phyloP scores from a whole-genome alignment of 768 basidiomycete genomes.

The Termitomyces sp. region DNA sequence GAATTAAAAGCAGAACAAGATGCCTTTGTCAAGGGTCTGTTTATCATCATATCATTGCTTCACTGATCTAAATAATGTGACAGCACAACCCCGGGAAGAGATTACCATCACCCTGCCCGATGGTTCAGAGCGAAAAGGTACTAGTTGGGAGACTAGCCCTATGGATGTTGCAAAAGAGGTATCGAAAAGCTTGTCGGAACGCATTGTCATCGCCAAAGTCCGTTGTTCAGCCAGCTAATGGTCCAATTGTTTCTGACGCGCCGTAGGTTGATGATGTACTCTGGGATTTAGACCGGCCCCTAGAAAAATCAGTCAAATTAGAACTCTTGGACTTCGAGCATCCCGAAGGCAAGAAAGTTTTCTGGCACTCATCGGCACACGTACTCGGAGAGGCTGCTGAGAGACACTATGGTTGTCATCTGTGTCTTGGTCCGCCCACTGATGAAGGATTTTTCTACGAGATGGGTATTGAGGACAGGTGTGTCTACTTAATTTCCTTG shows the following conservation, averaged over 20 bases:
- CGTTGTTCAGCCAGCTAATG: conserved; percentile 13
- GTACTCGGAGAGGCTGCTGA: conserved; percentile 96
- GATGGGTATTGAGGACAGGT: conserved; percentile 88
- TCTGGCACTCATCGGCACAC: conserved; percentile 99
- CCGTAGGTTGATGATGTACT: conserved; percentile 75
- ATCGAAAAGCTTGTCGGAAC: conserved; percentile 83
- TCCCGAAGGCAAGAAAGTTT: conserved; percentile 94
- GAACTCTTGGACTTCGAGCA: conserved; percentile 91
- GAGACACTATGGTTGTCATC: conserved; percentile 93
- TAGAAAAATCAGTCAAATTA: conserved; percentile 81
- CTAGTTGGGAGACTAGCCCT: conserved; percentile 93
- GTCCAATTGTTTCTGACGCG: conserved; percentile 5
- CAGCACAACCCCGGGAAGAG: conserved; percentile 78
- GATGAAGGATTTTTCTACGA: conserved; percentile 99
- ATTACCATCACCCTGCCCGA: conserved; percentile 85
- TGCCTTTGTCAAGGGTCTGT: conserved; percentile 69
- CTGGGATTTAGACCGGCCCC: conserved; percentile 94
- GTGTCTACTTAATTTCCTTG: conserved; percentile 3
- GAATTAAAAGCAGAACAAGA: conserved; percentile 82
- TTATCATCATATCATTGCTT: not conserved
- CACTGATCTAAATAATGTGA: not conserved
- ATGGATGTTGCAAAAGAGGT: conserved; percentile 88
- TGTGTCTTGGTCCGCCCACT: conserved; percentile 95
- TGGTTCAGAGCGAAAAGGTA: conserved; percentile 80
- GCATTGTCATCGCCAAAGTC: conserved; percentile 91